These are phyloP conservation scores for Acacia crassicarpa DNA, from an alignment of 306 rosid genomes.

Conservation along the genomic window DNA sequence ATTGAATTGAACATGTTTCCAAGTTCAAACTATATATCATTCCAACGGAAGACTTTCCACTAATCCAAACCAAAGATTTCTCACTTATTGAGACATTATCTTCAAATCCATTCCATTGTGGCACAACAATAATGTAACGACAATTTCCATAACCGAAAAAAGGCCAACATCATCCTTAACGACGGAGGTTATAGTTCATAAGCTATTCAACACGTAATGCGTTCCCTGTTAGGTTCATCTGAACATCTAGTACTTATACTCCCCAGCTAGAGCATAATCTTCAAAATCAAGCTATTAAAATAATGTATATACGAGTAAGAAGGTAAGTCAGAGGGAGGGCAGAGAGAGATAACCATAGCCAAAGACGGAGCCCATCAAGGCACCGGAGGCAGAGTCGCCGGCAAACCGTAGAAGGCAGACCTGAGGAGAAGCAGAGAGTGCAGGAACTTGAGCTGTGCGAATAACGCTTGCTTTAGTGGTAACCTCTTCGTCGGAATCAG, in stretches of 20 bases:
- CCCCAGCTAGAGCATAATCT: not conserved
- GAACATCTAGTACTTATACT: not conserved
- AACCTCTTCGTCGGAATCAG: slow-evolving; percentile 36
- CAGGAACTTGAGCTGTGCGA: slow-evolving; percentile 38
- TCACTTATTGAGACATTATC: not conserved
- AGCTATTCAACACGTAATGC: not conserved
- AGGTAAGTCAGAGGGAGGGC: not conserved
- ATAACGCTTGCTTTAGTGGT: not conserved
- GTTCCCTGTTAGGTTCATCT: not conserved
- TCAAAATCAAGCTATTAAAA: not conserved
- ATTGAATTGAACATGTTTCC: not conserved
- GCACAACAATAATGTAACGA: not conserved
- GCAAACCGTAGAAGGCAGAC: slow-evolving; percentile 76
- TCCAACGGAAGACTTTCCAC: not conserved
- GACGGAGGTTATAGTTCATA: not conserved
- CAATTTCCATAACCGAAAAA: not conserved
- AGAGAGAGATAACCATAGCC: slow-evolving; percentile 66
- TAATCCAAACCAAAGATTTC: not conserved
- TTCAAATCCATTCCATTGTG: not conserved
- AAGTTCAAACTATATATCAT: not conserved
- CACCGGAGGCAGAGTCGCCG: slow-evolving; percentile 80
- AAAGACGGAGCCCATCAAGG: slow-evolving; percentile 91
- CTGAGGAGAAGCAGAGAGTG: slow-evolving; percentile 37
- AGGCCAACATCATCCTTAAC: not conserved
- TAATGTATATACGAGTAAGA: not conserved